These are phyloP conservation scores for Copromyces sp. DNA, from an alignment of 495 filamentous ascomycete species.

Conservation along the genomic window DNA sequence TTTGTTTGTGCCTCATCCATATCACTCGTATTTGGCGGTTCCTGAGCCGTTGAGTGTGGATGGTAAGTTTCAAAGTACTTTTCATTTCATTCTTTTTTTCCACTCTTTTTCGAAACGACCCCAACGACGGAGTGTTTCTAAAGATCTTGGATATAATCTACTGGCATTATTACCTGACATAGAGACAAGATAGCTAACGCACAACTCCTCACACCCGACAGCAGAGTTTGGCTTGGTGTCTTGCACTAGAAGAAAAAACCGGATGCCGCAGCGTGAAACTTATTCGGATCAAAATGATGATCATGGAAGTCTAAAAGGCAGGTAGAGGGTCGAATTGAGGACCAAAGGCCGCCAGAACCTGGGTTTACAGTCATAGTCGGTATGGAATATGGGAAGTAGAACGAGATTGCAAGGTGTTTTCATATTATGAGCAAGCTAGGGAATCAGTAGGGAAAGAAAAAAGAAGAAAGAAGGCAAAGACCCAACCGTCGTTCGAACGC, in stretches of 20 bases:
- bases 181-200: not conserved
- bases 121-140: not conserved
- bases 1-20: no score
- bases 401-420: no score
- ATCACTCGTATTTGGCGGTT: accelerated
- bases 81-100: no score
- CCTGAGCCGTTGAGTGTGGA: no score
- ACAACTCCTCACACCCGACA: not conserved
- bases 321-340: not conserved
- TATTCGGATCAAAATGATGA: not conserved
- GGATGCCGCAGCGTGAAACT: not conserved
- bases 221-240: not conserved
- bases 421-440: not conserved
- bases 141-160: not conserved
- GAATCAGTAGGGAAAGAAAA: not conserved
- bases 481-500: not conserved
- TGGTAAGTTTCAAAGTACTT: no score
- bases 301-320: not conserved
- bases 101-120: no score
- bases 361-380: not conserved
- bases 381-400: no score
- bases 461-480: not conserved
- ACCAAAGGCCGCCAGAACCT: not conserved
- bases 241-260: not conserved
- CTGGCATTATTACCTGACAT: not conserved